phyloP scores from a whole-genome alignment of 352 stramenopile genomes.

The Phytophthora hibernalis region DNA sequence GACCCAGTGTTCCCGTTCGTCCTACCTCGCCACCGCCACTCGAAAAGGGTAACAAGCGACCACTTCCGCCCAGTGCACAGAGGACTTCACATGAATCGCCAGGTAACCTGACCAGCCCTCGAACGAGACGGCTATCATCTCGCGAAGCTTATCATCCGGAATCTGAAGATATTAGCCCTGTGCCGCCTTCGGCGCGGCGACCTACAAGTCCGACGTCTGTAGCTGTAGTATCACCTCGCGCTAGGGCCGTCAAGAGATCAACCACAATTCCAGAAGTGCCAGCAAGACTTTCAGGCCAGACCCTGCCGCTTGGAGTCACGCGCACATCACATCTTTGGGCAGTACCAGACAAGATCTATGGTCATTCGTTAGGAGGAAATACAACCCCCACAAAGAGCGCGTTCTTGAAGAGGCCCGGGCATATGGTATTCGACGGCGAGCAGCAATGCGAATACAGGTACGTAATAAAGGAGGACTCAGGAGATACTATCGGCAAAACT shows the following conservation, averaged over 20 bases:
- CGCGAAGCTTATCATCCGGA: conserved; percentile 16
- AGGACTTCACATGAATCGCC: conserved; percentile 14
- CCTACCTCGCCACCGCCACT: conserved; percentile 12
- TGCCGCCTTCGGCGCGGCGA: conserved; percentile 30
- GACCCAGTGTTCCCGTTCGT: conserved; percentile 10
- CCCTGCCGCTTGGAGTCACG: conserved; percentile 56
- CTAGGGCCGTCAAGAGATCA: conserved; percentile 42
- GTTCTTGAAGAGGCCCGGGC: conserved; percentile 52
- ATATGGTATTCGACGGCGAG: conserved; percentile 56
- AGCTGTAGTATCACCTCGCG: conserved; percentile 44
- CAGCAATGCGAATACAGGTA: conserved; percentile 66
- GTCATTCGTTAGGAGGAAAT: conserved; percentile 53
- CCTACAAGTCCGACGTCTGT: conserved; percentile 11
- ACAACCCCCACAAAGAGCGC: conserved; percentile 56
- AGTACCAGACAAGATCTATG: conserved; percentile 53
- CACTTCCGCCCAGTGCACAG: conserved; percentile 31
- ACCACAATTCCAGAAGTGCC: conserved; percentile 50
- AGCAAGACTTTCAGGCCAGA: conserved; percentile 40
- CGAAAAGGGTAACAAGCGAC: conserved; percentile 20
- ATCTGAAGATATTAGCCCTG: conserved; percentile 23
- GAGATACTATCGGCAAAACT: not conserved
- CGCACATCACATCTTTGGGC: conserved; percentile 48
- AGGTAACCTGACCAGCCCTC: conserved; percentile 18
- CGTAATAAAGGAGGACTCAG: not conserved
- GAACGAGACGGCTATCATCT: conserved; percentile 21